These are phyloP conservation scores for Clarireedia sp. DNA, from an alignment of 2,329 filamentous ascomycete genomes.

Conservation along the genomic window DNA sequence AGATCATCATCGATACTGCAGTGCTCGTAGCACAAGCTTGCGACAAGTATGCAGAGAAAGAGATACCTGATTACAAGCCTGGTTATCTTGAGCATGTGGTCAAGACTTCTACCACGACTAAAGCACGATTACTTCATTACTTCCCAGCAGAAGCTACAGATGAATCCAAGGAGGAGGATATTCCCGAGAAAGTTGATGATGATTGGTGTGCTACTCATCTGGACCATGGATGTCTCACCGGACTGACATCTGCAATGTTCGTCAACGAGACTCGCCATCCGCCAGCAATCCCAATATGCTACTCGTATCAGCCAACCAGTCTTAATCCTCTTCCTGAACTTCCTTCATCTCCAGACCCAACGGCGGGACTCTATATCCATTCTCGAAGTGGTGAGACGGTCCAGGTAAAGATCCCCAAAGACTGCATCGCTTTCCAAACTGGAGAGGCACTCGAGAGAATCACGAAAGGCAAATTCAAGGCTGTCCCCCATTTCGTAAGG, in stretches of 20 bases:
- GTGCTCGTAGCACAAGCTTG: slow-evolving; percentile 85
- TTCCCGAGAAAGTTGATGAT: slow-evolving; percentile 51
- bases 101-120: slow-evolving; percentile 75
- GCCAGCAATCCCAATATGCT: slow-evolving; percentile 27
- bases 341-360: slow-evolving; percentile 67
- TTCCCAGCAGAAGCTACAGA: slow-evolving; percentile 54
- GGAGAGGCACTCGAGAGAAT: slow-evolving; percentile 88
- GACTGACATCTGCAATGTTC: slow-evolving; percentile 93
- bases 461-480: slow-evolving; percentile 82
- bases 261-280: slow-evolving; percentile 60
- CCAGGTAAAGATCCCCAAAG: slow-evolving; percentile 86
- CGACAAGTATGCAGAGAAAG: slow-evolving; percentile 72
- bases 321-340: slow-evolving; percentile 60
- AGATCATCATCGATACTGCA: slow-evolving; percentile 80
- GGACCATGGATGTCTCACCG: slow-evolving; percentile 90
- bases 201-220: slow-evolving; percentile 92
- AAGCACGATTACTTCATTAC: slow-evolving; percentile 88
- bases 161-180: slow-evolving; percentile 17
- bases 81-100: slow-evolving; percentile 86
- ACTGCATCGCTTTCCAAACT: slow-evolving; percentile 93
- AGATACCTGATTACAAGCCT: slow-evolving; percentile 66
- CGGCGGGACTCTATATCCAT: slow-evolving; percentile 87
- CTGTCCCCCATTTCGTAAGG: slow-evolving; percentile 90
- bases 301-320: slow-evolving; percentile 26
- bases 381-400: slow-evolving; percentile 73